These are phyloP conservation scores for Blastobotrys proliferans DNA, from an alignment of 1,139 yeast genomes.

Conservation along the genomic window DNA sequence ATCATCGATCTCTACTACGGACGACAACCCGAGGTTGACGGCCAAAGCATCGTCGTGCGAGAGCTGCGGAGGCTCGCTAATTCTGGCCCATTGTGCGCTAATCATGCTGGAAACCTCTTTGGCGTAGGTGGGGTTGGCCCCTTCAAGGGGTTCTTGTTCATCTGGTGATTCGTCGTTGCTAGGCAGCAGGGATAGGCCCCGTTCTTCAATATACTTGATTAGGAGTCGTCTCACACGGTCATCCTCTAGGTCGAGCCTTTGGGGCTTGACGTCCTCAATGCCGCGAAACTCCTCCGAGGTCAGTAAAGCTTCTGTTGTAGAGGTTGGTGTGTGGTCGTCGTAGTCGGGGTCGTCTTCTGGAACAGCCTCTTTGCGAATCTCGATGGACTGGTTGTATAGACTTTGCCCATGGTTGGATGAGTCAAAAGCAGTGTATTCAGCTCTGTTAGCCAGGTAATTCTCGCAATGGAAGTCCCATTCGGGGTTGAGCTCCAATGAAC, in stretches of 20 bases:
- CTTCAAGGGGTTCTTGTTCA: background rate
- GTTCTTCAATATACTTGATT: constrained; percentile 15
- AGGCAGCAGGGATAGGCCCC: constrained; percentile 15
- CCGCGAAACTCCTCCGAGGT: constrained; percentile 7
- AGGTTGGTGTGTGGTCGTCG: no score
- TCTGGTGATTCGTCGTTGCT: constrained; percentile 2
- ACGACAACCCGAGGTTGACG: constrained; percentile 3
- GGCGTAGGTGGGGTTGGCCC: background rate
- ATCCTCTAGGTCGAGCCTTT: constrained; percentile 16
- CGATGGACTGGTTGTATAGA: constrained; percentile 10
- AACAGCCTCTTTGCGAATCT: background rate
- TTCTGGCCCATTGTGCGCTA: constrained; percentile 21
- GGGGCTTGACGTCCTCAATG: constrained; percentile 10
- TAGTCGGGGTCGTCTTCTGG: background rate
- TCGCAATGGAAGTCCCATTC: constrained; percentile 29
- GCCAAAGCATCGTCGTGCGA: constrained; percentile 6
- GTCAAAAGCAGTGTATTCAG: constrained; percentile 18
- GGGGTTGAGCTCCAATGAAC: constrained; percentile 22
- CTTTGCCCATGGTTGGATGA: no score
- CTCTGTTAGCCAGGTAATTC: constrained; percentile 15
- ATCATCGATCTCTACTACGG: constrained; percentile 1
- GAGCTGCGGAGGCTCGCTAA: constrained; percentile 22
- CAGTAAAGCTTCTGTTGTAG: constrained; percentile 1
- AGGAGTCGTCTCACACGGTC: constrained; percentile 19
- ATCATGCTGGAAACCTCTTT: constrained; percentile 11